Percentiles rank a stretch among this genome's conserved stretches.
These are phyloP conservation scores for Lactifluus subvellereus DNA, from an alignment of 768 basidiomycete genomes.

Conservation along the genomic window DNA sequence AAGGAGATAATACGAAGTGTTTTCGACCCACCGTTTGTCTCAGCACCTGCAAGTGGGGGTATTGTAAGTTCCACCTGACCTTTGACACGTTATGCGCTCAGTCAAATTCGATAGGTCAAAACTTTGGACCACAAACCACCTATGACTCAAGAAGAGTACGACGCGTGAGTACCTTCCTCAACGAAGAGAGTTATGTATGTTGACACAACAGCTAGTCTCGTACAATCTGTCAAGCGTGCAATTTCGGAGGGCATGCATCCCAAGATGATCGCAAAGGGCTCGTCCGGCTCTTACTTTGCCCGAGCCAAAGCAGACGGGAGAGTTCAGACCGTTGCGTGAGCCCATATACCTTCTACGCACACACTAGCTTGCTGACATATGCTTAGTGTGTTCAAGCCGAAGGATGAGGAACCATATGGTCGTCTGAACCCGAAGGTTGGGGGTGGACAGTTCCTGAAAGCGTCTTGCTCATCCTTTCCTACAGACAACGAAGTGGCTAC, in stretches of 20 bases:
- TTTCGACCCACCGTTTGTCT: constrained; percentile 57
- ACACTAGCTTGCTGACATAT: background rate
- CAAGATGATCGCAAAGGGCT: constrained; percentile 86
- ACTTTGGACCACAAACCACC: constrained; percentile 77
- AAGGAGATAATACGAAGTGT: constrained; percentile 77
- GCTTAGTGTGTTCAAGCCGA: constrained; percentile 82
- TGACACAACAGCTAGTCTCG: constrained; percentile 40
- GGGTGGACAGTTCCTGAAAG: background rate
- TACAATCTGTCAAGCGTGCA: constrained; percentile 59
- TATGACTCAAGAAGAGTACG: constrained; percentile 69
- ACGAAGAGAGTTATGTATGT: background rate
- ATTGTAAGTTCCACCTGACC: constrained; percentile 32
- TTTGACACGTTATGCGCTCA: background rate
- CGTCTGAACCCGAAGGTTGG: constrained; percentile 77
- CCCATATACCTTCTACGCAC: constrained; percentile 11
- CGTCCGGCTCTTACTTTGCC: constrained; percentile 90
- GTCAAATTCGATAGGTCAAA: constrained; percentile 45
- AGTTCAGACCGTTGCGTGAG: constrained; percentile 77
- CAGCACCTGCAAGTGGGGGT: constrained; percentile 32
- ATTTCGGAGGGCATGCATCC: constrained; percentile 79
- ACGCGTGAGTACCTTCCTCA: constrained; percentile 43
- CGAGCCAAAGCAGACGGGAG: constrained; percentile 70
- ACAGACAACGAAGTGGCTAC: constrained; percentile 85
- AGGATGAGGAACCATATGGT: constrained; percentile 88
- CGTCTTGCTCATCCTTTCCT: constrained; percentile 2